Base-by-base conservation (phyloP, 2,329 filamentous ascomycete species). In the Chaetomium sp. region DNA sequence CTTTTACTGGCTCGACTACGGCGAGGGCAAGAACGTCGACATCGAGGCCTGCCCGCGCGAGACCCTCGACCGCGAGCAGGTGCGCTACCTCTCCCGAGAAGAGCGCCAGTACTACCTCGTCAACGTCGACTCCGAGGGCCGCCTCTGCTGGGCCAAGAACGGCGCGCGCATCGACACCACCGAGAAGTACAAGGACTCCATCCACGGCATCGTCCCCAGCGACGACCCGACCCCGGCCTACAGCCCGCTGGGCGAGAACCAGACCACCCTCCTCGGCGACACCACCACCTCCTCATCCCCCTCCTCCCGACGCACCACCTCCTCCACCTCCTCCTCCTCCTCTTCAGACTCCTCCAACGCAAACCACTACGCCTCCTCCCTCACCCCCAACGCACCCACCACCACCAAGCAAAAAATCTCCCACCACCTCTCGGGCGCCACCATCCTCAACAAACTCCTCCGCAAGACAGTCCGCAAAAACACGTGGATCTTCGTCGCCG, bases 401-500 rank as follows among this genome's bases (percentile, higher is more conserved):
- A 47, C 16, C 65, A 86, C 88, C 25, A 47, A 85, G 19, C 81
- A 83, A 49, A 90, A 87, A 67, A 74, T 89, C 63, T 83, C 83
- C 64, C 85, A 90, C 23, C 85, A 90, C 71, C 79, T 91, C 3
- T 89, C 84, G 5, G 85, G 88, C 7, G 86, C 89, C 0, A 88
- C 89, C 0, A 83, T 96, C 3, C 85, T 94, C 74, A 92, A 95
- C 75, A 90, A 90, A 68, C 81, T 96, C 6, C 82, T 95, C 19
- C 86, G 91, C 66, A 90, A 91, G 68, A 88, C 90, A 0, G 90
- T 93, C 47, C 90, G 88, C 75, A 92, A 92, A 68, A 93, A 94
- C 72, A 95, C 91, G 4, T 97, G 93, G 93, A 96, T 97, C 69
- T 97, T 96, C 72, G 93, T 93, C 8, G 90, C 90, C 27, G 93